Evolutionary conservation across 2,329 filamentous ascomycete species (phyloP).

Genomic region (Pseudogymnoascus sp.): DNA sequence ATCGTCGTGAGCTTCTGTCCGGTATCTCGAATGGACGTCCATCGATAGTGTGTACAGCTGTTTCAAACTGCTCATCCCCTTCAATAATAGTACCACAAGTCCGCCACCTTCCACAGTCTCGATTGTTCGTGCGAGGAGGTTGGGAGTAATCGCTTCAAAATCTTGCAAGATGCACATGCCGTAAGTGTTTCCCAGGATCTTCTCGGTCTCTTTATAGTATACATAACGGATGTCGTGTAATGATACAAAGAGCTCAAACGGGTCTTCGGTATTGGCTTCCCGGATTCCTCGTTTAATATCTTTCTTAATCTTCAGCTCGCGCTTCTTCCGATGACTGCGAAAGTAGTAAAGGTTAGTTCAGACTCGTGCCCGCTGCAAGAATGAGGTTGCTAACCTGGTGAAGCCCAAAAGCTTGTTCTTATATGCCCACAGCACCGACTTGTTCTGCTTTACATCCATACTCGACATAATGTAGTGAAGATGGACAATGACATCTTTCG

Average conservation of each 20-base stretch:
- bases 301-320: slow-evolving; percentile 96
- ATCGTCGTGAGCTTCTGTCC: slow-evolving; percentile 92
- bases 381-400: slow-evolving; percentile 46
- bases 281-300: slow-evolving; percentile 92
- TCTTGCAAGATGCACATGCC: slow-evolving; percentile 98
- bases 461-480: slow-evolving; percentile 88
- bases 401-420: slow-evolving; percentile 96
- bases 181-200: slow-evolving; percentile 95
- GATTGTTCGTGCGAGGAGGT: slow-evolving; percentile 85
- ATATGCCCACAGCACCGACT: slow-evolving; percentile 96
- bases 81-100: slow-evolving; percentile 79
- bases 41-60: slow-evolving; percentile 95
- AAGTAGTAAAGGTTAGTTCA: slow-evolving; percentile 14
- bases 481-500: slow-evolving; percentile 95
- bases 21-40: slow-evolving; percentile 94
- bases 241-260: slow-evolving; percentile 95
- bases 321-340: slow-evolving; percentile 86
- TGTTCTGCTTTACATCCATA: slow-evolving; percentile 87
- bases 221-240: slow-evolving; percentile 97
- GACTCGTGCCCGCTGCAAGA: slow-evolving; percentile 8
- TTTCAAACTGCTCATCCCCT: slow-evolving; percentile 94
- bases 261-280: slow-evolving; percentile 86
- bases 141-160: slow-evolving; percentile 96
- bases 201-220: slow-evolving; percentile 99
- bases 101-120: slow-evolving; percentile 97